Conservation (phyloP, 805 yeast species). For the Lachancea lanzarotensis region DNA sequence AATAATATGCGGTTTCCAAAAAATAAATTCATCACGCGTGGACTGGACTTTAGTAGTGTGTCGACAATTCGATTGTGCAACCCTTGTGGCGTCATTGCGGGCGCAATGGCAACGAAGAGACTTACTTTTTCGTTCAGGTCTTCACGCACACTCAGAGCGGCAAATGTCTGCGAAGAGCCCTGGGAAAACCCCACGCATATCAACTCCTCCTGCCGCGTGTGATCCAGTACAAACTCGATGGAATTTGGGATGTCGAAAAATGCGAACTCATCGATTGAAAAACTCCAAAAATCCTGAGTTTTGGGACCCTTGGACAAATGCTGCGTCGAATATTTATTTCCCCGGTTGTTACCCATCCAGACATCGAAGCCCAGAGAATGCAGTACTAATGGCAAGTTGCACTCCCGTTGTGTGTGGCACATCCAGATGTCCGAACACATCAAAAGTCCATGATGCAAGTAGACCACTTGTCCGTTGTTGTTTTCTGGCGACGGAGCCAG, state of each 20-base stretch:
- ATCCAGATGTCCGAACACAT: slow-evolving; percentile 87
- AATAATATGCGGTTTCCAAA: slow-evolving; percentile 72
- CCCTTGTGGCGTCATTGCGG: slow-evolving; percentile 90
- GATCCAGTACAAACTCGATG: slow-evolving; percentile 60
- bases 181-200: slow-evolving; percentile 86
- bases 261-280: slow-evolving; percentile 87
- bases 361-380: slow-evolving; percentile 86
- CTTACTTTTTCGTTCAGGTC: slow-evolving; percentile 50
- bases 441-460: slow-evolving; percentile 85
- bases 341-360: slow-evolving; percentile 89
- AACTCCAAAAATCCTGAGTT: slow-evolving; percentile 67
- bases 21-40: slow-evolving; percentile 58
- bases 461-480: slow-evolving; percentile 48
- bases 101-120: slow-evolving; percentile 75
- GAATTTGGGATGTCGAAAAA: slow-evolving; percentile 82
- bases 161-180: slow-evolving; percentile 92
- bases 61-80: slow-evolving; percentile 71
- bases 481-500: slow-evolving; percentile 37
- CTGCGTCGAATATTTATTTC: slow-evolving; percentile 86
- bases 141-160: slow-evolving; percentile 63
- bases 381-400: slow-evolving; percentile 66
- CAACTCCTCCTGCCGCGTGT: slow-evolving; percentile 40
- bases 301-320: slow-evolving; percentile 46
- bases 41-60: slow-evolving; percentile 67
- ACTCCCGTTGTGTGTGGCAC: slow-evolving; percentile 39